These are phyloP conservation scores for Tritrichomonas musculus DNA, from an alignment of 208 protist genomes.

Conservation along the genomic window DNA sequence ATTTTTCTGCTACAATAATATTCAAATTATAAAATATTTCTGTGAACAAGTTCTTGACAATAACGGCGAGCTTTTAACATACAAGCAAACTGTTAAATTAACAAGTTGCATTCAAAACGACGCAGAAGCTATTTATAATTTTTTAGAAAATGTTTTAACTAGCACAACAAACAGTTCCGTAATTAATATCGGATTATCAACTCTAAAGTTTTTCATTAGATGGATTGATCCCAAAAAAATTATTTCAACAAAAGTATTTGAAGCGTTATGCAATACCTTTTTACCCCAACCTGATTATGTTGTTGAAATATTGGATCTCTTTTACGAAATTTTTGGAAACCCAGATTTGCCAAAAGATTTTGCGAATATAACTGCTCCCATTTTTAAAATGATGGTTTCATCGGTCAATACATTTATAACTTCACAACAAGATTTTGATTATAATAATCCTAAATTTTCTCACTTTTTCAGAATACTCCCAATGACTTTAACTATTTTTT, in stretches of 20 bases:
- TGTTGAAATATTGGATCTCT: background rate
- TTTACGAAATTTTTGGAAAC: background rate
- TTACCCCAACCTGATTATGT: background rate
- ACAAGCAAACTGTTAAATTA: background rate
- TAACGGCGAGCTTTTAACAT: background rate
- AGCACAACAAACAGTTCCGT: background rate
- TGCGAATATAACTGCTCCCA: background rate
- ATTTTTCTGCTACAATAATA: background rate
- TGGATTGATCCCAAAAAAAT: background rate
- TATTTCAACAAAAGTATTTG: background rate
- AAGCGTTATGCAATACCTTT: background rate
- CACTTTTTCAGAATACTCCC: background rate
- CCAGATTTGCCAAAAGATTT: background rate
- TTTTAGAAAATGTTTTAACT: background rate
- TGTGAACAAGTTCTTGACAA: background rate
- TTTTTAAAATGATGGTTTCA: background rate
- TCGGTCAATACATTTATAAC: background rate
- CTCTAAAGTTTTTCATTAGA: background rate
- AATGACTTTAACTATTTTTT: background rate
- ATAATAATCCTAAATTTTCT: background rate
- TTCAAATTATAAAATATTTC: background rate
- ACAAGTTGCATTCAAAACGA: background rate
- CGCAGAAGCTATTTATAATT: background rate
- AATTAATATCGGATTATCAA: background rate
- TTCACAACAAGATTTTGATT: background rate